A percentile compares a stretch with the other conserved stretches of the same genome.
phyloP scores from a whole-genome alignment of 2,329 filamentous ascomycete species.

The Orbilia oligospora region DNA sequence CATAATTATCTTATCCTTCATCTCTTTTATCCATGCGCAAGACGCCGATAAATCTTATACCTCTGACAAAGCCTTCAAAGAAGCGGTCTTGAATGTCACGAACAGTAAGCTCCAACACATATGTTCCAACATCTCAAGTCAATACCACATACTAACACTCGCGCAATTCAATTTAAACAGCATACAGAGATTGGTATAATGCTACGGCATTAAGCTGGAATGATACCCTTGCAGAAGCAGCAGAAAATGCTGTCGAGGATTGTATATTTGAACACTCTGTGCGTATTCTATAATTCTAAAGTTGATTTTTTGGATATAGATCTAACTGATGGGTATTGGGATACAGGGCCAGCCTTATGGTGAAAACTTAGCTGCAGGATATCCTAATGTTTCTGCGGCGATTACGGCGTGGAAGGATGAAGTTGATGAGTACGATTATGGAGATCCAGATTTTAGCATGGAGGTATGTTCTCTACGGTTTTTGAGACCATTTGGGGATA shows the following conservation, averaged over 20 bases:
- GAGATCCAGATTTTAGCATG: constrained; percentile 42
- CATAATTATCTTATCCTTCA: background rate
- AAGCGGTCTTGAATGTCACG: constrained; percentile 37
- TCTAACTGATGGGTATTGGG: background rate
- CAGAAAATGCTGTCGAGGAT: constrained; percentile 39
- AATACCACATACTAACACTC: background rate
- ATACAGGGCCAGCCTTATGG: constrained; percentile 58
- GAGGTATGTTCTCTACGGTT: constrained; percentile 40
- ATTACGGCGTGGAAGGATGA: constrained; percentile 61
- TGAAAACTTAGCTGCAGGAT: constrained; percentile 61
- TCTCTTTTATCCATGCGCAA: constrained; percentile 23
- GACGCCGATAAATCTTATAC: constrained; percentile 57
- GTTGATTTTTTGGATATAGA: too few species aligned
- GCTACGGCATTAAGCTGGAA: constrained; percentile 56
- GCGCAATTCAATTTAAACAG: constrained; percentile 17
- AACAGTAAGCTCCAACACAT: constrained; percentile 47
- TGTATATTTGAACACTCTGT: constrained; percentile 60
- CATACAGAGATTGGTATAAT: constrained; percentile 60
- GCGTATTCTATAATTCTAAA: too few species aligned
- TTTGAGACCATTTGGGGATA: too few species aligned
- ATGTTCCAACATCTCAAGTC: background rate
- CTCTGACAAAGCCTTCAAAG: constrained; percentile 39
- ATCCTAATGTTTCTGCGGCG: constrained; percentile 35
- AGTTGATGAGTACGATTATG: constrained; percentile 57
- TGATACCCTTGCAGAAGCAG: constrained; percentile 53